Evolutionary conservation across 1,139 yeast species (phyloP), one percentile per base, ranked within the genome.

Genomic region (Geotrichum histeridarum): DNA sequence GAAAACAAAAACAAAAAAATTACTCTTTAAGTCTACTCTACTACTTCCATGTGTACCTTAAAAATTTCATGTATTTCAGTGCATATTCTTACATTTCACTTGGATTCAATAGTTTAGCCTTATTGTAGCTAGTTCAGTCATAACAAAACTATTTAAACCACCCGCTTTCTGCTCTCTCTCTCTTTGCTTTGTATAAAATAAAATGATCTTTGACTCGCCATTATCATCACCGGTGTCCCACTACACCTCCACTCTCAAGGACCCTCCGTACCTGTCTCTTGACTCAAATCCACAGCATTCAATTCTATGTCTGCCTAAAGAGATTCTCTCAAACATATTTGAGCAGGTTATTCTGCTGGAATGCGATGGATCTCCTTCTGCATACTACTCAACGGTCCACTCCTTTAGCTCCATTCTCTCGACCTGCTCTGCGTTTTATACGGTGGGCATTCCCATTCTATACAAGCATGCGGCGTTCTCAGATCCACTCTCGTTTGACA

Each of bases 401-500:
- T 42, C 54, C 56, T 57, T 65, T 59, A 59, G 69, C 51, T 46
- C 63, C 51, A 50, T 70, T 55, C 60, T 68, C 54, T 55, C 70
- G 37, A 62, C 69, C 2, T 69, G 71, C 59, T 65, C 62, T 39
- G 59, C 67, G 22, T 64, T 72, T 53, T 69, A 71, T 59, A 67
- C 67, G 53, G 66, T 65, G 4, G 76, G 73, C 27, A 61, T 68
- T 43, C 72, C 72, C 1, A 62, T 80, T 59, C 72, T 83, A 14
- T 84, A 84, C 72, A 77, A 82, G 54, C 84, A 84, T 61, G 86
- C 84, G 49, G 77, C 82, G 47, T 86, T 89, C 69, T 84, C 88
- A 59, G 79, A 95, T 46, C 95, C 96, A 2, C 87, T 84, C 60
- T 79, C 93, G 15, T 89, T 89, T 66, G 89, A 84, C 66, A 80